Conservation (phyloP, 1,284 basidiomycete species). For the Heterobasidion parviporum region DNA sequence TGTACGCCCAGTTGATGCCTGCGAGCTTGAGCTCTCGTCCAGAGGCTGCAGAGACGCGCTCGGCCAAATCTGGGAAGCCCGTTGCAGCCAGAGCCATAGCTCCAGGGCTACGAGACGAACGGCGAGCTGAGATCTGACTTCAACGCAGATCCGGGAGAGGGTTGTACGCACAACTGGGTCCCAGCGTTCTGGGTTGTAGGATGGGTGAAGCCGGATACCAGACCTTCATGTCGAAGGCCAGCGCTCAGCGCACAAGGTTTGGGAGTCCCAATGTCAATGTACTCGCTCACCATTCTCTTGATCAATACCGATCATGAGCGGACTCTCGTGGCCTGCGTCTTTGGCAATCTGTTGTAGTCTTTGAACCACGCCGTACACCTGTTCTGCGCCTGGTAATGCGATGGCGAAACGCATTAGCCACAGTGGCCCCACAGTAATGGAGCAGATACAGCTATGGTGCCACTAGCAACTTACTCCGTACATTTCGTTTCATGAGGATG, state of each 20-base stretch:
- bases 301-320: slow-evolving; percentile 60
- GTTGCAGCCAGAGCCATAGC: slow-evolving; percentile 64
- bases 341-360: slow-evolving; percentile 48
- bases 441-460: too few species aligned
- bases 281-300: slow-evolving; percentile 53
- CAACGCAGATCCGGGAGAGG: not conserved
- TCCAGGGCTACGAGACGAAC: slow-evolving; percentile 41
- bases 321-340: slow-evolving; percentile 43
- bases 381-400: slow-evolving; percentile 34
- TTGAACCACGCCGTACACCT: slow-evolving; percentile 38
- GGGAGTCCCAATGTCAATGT: not conserved
- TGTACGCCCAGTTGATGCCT: slow-evolving; percentile 61
- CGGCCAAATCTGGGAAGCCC: slow-evolving; percentile 35
- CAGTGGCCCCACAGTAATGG: too few species aligned
- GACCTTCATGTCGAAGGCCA: slow-evolving; percentile 27
- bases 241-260: too few species aligned
- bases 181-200: slow-evolving; percentile 32
- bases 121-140: not conserved
- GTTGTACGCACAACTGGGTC: slow-evolving; percentile 53
- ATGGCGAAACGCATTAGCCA: not conserved
- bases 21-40: slow-evolving; percentile 48
- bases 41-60: slow-evolving; percentile 38
- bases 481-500: slow-evolving; percentile 63
- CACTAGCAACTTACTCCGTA: slow-evolving; percentile 31
- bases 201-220: slow-evolving; percentile 57